These are phyloP conservation scores for Alternaria sp. DNA, from an alignment of 2,329 filamentous ascomycete species.

Conservation along the genomic window DNA sequence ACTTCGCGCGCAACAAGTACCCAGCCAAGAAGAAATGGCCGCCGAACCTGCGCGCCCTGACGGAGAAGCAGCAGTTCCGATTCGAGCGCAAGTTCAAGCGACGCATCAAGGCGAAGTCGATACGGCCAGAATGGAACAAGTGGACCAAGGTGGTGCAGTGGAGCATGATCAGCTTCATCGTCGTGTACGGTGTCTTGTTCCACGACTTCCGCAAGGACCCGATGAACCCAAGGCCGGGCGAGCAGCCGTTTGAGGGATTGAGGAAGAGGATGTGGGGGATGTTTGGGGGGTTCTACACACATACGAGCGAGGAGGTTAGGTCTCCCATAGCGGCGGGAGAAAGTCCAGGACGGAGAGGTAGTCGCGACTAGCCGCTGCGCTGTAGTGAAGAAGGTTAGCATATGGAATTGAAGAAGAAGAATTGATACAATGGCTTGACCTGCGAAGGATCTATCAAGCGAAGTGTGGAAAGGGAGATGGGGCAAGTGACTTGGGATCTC, in stretches of 20 bases:
- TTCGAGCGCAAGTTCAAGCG: slow-evolving; percentile 82
- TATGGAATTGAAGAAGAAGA: not conserved
- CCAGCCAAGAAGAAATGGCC: slow-evolving; percentile 77
- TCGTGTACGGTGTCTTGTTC: slow-evolving; percentile 65
- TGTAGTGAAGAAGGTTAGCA: slow-evolving; percentile 1
- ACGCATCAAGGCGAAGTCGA: slow-evolving; percentile 66
- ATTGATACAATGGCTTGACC: not conserved
- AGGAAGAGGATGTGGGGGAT: slow-evolving; percentile 35
- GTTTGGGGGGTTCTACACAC: slow-evolving; percentile 38
- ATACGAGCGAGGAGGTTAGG: slow-evolving; percentile 26
- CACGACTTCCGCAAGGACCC: slow-evolving; percentile 59
- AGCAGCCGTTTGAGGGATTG: slow-evolving; percentile 40
- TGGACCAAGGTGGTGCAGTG: slow-evolving; percentile 69
- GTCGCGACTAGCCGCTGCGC: not conserved
- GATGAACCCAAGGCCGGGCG: slow-evolving; percentile 39
- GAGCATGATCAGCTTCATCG: slow-evolving; percentile 55
- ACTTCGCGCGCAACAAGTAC: slow-evolving; percentile 64
- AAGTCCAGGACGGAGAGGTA: not conserved
- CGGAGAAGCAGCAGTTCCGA: slow-evolving; percentile 74
- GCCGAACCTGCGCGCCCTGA: slow-evolving; percentile 74
- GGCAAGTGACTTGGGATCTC: not conserved
- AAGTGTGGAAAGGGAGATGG: not conserved
- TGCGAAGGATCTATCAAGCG: not conserved
- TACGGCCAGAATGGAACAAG: slow-evolving; percentile 70
- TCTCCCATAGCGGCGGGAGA: slow-evolving; percentile 1